Base-by-base conservation (phyloP, 192 early-diverging fungal species). In the Coemansia sp. region DNA sequence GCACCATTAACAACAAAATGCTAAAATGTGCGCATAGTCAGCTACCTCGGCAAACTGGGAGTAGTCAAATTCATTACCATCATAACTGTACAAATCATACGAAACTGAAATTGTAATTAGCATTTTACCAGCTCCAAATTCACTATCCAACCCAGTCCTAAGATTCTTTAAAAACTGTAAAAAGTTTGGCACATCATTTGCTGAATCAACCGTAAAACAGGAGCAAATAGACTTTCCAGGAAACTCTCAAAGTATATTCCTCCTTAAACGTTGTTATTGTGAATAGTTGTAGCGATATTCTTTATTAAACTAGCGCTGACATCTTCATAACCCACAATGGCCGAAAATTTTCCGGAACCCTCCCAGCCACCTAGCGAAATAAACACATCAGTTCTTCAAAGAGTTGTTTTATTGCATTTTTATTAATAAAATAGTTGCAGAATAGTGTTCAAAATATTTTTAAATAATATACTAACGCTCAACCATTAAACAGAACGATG, bases 231-330 rank as follows among this genome's bases (percentile, higher is more conserved):
- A 22, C 17, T 78, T 63, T 3, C 83, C 83, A 4, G 83, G 90
- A 64, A 87, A 90, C 69, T 92, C 90, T 86, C 82, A 90, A 59
- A 90, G 89, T 58, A 91, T 83, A 66, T 92, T 89, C 10, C 67
- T 10, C 87, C 86, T 57, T 87, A 83, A 6, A 85, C 71, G 2
- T 70, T 60, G 45, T 87, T 82, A 32, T 62, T 62, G 27, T 74
- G 53, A 39, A 89, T 83, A 27, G 82, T 81, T 12, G 72, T 65
- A 50, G 88, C 54, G 43, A 87, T 89, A 60, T 82, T 85, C 22
- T 84, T 69, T 32, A 89, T 86, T 49, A 90, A 75, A n/a, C 56
- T 83, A 37, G 70, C 84, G 39, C 89, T 82, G 7, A 72, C 55
- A 2, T 27, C 60, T 4, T 70, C 4, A 41, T 61, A 62, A 17